Percentiles rank a stretch among this genome's conserved stretches.
Evolutionary conservation across 208 protist species (phyloP).

Genomic region (Trypanosoma lewisi): DNA sequence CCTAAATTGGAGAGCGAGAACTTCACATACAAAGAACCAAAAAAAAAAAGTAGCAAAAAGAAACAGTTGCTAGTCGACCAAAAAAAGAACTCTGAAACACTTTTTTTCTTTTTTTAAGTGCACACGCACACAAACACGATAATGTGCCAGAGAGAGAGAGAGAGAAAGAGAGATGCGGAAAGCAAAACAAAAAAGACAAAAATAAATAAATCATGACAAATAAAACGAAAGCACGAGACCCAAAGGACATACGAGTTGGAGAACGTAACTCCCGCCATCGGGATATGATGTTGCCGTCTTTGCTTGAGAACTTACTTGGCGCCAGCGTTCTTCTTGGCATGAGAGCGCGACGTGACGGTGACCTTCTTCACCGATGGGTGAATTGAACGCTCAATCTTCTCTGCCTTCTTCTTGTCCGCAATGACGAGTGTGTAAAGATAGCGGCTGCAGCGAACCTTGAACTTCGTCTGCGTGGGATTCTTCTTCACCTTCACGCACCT

Average conservation of each 20-base stretch:
- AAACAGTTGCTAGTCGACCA: no score
- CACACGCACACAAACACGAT: no score
- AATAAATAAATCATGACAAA: neutral
- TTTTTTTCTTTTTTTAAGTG: no score
- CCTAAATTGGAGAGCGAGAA: no score
- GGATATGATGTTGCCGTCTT: neutral
- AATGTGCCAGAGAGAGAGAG: no score
- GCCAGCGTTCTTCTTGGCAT: slow-evolving; percentile 83
- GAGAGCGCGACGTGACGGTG: slow-evolving; percentile 74
- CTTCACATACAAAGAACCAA: no score
- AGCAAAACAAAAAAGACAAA: neutral
- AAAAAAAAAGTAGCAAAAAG: no score
- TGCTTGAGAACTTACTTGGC: slow-evolving; percentile 42
- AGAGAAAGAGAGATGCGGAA: neutral
- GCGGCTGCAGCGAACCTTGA: slow-evolving; percentile 93
- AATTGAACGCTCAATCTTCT: slow-evolving; percentile 91
- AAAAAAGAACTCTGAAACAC: no score
- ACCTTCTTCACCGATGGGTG: slow-evolving; percentile 90
- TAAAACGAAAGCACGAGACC: neutral
- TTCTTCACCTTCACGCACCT: slow-evolving; percentile 93
- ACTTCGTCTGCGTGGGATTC: slow-evolving; percentile 88
- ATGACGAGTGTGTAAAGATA: slow-evolving; percentile 93
- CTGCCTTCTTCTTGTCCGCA: slow-evolving; percentile 89
- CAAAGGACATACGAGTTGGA: neutral
- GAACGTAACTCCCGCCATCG: neutral